A percentile compares a stretch with the other conserved stretches of the same genome.
Evolutionary conservation across 495 filamentous ascomycete genomes (phyloP).

Genomic region (Neurospora tetrasperma): DNA sequence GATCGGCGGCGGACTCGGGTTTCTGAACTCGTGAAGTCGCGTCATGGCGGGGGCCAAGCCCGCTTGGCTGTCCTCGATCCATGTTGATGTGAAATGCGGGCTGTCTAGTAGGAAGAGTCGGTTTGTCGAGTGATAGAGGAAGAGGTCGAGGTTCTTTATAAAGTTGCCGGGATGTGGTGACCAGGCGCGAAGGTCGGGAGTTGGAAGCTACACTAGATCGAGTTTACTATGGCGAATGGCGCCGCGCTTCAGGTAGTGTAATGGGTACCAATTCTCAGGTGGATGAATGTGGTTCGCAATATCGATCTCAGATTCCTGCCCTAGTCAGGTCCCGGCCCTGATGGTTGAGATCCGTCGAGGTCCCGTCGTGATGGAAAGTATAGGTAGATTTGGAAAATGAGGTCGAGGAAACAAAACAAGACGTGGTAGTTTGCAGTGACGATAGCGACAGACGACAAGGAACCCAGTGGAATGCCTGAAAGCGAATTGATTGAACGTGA

Average conservation of each 20-base stretch:
- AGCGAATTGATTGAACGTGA: background rate
- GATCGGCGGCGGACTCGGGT: slow-evolving; percentile 41
- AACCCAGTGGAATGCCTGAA: background rate
- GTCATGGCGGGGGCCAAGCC: slow-evolving; percentile 45
- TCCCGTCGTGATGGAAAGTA: background rate
- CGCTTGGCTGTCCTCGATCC: slow-evolving; percentile 33
- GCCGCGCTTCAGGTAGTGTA: background rate
- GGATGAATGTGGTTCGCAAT: background rate
- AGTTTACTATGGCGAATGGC: no score
- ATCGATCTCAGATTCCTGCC: background rate
- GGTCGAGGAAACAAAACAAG: background rate
- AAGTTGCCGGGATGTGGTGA: background rate
- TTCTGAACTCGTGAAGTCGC: slow-evolving; percentile 39
- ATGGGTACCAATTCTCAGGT: background rate
- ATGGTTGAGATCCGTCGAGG: background rate
- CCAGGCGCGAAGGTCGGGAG: background rate
- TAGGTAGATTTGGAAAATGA: background rate
- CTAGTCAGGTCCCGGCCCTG: background rate
- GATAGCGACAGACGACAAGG: background rate
- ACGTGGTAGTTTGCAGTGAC: background rate
- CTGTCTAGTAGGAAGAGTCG: background rate
- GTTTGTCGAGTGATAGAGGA: background rate
- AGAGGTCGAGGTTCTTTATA: background rate
- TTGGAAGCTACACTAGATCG: no score
- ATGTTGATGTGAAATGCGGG: slow-evolving; percentile 11